Conservation (phyloP, 2,329 filamentous ascomycete genomes). For the Didymella glomerata region DNA sequence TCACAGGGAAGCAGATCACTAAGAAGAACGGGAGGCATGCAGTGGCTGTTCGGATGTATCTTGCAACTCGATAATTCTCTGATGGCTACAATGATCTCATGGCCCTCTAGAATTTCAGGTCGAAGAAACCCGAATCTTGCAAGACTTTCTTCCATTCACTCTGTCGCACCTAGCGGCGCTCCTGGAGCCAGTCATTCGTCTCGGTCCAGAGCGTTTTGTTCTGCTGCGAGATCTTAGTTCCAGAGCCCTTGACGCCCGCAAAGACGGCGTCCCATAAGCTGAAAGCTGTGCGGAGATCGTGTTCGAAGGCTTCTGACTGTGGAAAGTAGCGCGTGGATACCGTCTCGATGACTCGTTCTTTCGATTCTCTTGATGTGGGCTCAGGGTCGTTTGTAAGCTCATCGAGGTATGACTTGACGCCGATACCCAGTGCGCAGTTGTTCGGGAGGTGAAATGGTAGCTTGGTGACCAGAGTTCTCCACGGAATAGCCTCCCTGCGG, state of each 20-base stretch:
- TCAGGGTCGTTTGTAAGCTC: conserved; percentile 67
- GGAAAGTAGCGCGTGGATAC: conserved; percentile 67
- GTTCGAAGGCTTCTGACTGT: conserved; percentile 65
- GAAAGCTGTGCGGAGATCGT: conserved; percentile 68
- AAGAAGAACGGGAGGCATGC: too few species aligned
- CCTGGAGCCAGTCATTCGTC: conserved; percentile 66
- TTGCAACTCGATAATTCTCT: too few species aligned
- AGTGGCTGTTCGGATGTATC: too few species aligned
- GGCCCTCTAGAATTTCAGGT: background rate
- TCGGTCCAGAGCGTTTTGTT: conserved; percentile 65
- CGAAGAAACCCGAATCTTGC: background rate
- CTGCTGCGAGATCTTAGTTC: conserved; percentile 53
- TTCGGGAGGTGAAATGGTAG: conserved; percentile 75
- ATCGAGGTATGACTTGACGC: conserved; percentile 80
- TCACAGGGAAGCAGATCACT: too few species aligned
- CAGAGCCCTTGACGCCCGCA: conserved; percentile 64
- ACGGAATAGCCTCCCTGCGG: conserved; percentile 65
- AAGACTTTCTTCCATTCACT: background rate
- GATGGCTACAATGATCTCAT: too few species aligned
- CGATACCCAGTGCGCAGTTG: conserved; percentile 79
- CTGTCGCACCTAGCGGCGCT: conserved; percentile 34
- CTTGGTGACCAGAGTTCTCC: conserved; percentile 74
- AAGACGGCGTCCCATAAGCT: conserved; percentile 72
- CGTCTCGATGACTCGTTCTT: conserved; percentile 60
- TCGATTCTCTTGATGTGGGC: conserved; percentile 59